phyloP scores from a whole-genome alignment of 2,329 filamentous ascomycete species.

The Nigrospora oryzae region DNA sequence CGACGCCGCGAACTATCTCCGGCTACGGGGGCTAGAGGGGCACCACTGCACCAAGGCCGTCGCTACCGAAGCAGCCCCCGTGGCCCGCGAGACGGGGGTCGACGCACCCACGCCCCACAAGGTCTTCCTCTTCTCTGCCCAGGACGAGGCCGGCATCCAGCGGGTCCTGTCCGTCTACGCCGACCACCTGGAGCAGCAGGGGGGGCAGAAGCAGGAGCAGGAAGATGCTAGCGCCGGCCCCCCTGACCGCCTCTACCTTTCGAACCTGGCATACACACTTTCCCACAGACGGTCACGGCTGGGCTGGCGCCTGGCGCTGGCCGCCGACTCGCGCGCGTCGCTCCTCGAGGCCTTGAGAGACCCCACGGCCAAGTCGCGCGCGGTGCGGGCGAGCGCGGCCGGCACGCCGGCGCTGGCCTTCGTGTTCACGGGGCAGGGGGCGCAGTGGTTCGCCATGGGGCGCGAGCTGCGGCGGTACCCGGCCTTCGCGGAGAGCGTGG shows the following conservation, averaged over 20 bases:
- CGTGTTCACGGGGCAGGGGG: constrained; percentile 34
- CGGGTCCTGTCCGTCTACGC: neutral
- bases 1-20: constrained; percentile 18
- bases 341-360: constrained; percentile 11
- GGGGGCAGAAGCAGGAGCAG: neutral
- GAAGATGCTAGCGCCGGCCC: neutral
- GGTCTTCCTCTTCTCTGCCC: neutral
- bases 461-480: constrained; percentile 16
- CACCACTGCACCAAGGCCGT: constrained; percentile 11
- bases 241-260: neutral
- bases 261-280: neutral
- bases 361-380: constrained; percentile 4
- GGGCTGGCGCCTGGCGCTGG: neutral
- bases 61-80: constrained; percentile 5
- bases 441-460: constrained; percentile 32
- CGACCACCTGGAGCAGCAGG: neutral
- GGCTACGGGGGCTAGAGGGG: constrained; percentile 12
- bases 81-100: constrained; percentile 8
- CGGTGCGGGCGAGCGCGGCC: constrained; percentile 8
- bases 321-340: neutral
- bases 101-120: neutral
- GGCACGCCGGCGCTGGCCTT: constrained; percentile 17
- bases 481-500: constrained; percentile 16
- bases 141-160: neutral
- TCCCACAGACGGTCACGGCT: neutral